Conservation (phyloP, 768 basidiomycete genomes). For the Serendipita vermifera region DNA sequence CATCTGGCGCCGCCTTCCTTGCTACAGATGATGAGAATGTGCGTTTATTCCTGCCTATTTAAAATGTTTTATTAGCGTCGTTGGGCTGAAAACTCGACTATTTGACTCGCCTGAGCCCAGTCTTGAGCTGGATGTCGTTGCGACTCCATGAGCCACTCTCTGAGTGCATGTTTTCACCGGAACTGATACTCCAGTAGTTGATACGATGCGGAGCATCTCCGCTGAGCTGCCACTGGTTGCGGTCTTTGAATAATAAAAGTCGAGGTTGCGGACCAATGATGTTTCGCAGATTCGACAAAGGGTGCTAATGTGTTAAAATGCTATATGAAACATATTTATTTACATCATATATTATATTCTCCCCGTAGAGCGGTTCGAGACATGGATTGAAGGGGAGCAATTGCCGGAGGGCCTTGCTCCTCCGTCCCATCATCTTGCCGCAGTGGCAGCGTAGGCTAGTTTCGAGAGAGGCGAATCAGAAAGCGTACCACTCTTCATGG, state of each 20-base stretch:
- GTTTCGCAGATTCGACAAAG: too few species aligned
- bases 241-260: too few species aligned
- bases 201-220: slow-evolving; percentile 8
- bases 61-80: too few species aligned
- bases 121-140: background rate
- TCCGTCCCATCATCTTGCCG: slow-evolving; percentile 1
- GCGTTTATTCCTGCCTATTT: slow-evolving; percentile 22
- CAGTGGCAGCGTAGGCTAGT: background rate
- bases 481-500: background rate
- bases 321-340: too few species aligned
- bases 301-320: too few species aligned
- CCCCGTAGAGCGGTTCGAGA: too few species aligned
- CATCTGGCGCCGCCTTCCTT: slow-evolving; percentile 45
- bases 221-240: background rate
- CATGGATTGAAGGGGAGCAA: too few species aligned
- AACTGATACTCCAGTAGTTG: background rate
- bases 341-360: too few species aligned
- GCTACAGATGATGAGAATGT: slow-evolving; percentile 52
- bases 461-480: slow-evolving; percentile 5
- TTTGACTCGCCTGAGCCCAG: background rate
- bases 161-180: slow-evolving; percentile 8
- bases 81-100: too few species aligned
- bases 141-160: slow-evolving; percentile 1
- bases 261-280: too few species aligned
- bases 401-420: too few species aligned